phyloP scores from a whole-genome alignment of 139 green algal genomes.

The Chlorella sp. region DNA sequence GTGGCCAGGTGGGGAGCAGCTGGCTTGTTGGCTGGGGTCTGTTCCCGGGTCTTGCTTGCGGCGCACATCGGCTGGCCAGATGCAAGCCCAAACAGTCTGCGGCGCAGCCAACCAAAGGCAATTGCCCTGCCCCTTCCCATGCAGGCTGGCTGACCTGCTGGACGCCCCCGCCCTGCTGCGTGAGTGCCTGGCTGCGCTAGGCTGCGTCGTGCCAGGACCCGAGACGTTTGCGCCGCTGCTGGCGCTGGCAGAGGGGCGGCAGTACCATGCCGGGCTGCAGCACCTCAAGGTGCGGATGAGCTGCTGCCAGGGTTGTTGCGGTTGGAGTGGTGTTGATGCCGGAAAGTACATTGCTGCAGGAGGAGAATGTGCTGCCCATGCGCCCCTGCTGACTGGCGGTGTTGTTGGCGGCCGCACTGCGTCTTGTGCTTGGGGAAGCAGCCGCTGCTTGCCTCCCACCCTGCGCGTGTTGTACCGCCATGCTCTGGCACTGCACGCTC shows the following conservation, averaged over 20 bases:
- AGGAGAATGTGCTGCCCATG: no score
- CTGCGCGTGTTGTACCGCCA: slow-evolving; percentile 19
- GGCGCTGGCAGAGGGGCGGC: slow-evolving; percentile 23
- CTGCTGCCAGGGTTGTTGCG: no score
- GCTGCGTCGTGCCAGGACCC: neutral
- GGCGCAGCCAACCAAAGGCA: no score
- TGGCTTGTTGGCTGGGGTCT: neutral
- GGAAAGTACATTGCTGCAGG: neutral
- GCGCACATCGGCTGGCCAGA: no score
- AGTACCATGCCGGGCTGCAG: slow-evolving; percentile 12
- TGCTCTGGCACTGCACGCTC: neutral
- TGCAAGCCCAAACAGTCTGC: no score
- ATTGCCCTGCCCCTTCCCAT: no score
- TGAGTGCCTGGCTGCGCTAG: neutral
- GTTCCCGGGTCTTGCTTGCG: no score
- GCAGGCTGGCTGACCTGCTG: slow-evolving; percentile 30
- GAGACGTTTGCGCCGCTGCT: slow-evolving; percentile 20
- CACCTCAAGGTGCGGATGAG: neutral
- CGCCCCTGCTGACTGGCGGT: no score
- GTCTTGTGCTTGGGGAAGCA: no score
- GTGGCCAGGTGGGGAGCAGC: neutral
- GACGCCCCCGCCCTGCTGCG: slow-evolving; percentile 16
- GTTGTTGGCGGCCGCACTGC: no score
- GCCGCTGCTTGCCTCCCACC: neutral
- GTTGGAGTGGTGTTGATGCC: no score